These are phyloP conservation scores for Galerina marginata DNA, from an alignment of 768 basidiomycete genomes.

Conservation along the genomic window DNA sequence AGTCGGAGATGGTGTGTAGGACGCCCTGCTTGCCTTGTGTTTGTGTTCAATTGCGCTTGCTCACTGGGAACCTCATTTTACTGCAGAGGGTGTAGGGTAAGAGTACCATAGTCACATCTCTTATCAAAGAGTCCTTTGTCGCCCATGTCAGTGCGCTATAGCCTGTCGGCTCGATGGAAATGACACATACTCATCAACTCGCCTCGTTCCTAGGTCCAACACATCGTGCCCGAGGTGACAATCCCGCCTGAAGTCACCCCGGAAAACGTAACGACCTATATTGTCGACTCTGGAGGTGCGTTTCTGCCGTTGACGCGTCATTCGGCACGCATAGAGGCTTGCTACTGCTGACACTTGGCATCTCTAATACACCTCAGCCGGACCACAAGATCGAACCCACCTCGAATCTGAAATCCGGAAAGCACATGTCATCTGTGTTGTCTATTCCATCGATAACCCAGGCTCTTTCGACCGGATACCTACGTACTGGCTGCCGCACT, in stretches of 20 bases:
- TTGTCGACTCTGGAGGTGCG: constrained; percentile 95
- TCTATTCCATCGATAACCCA: constrained; percentile 96
- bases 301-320: constrained; percentile 24
- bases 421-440: constrained; percentile 97
- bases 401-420: constrained; percentile 95
- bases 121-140: constrained; percentile 96
- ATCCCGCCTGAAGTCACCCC: constrained; percentile 98
- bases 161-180: constrained; percentile 2
- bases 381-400: constrained; percentile 83
- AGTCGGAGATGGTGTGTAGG: constrained; percentile 84
- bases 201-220: constrained; percentile 72
- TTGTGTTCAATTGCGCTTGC: neutral
- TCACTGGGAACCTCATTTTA: constrained; percentile 18
- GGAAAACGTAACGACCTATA: constrained; percentile 97
- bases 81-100: constrained; percentile 95
- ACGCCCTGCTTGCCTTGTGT: neutral
- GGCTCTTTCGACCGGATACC: constrained; percentile 97
- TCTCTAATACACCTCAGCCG: constrained; percentile 53
- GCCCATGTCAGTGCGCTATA: constrained; percentile 64
- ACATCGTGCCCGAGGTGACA: constrained; percentile 95
- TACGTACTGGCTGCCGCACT: constrained; percentile 97
- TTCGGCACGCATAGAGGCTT: neutral
- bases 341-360: neutral
- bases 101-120: constrained; percentile 94
- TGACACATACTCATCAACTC: neutral